phyloP scores from a whole-genome alignment of 352 stramenopile species.

The Phytophthora capsici region DNA sequence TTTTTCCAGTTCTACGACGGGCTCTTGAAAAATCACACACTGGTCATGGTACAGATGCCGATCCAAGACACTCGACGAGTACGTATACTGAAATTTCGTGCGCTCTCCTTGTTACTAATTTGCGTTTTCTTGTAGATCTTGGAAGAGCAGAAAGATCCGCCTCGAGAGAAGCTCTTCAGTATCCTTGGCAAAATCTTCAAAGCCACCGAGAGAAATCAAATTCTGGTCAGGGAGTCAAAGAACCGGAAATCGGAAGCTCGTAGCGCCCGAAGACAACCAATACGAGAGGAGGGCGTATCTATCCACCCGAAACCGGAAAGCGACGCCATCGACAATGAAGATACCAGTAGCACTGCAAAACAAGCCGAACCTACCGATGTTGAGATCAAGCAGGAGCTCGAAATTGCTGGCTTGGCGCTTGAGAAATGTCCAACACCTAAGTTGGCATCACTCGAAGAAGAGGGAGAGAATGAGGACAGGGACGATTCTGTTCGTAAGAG shows the following conservation, averaged over 20 bases:
- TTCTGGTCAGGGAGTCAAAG: conserved; percentile 25
- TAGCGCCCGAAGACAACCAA: conserved; percentile 1
- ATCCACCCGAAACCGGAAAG: conserved; percentile 12
- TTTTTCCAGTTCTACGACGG: conserved; percentile 72
- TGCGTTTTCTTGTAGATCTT: conserved; percentile 52
- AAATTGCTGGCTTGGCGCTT: conserved; percentile 9
- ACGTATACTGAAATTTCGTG: conserved; percentile 6
- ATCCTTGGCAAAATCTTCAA: conserved; percentile 81
- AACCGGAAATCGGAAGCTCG: conserved; percentile 21
- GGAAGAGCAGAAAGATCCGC: conserved; percentile 70
- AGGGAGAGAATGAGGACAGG: neutral
- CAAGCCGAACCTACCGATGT: conserved; percentile 7
- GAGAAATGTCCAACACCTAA: conserved; percentile 29
- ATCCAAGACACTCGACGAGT: conserved; percentile 80
- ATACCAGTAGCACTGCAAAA: neutral
- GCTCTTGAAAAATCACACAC: conserved; percentile 59
- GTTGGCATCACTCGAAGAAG: conserved; percentile 1
- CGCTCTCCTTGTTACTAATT: neutral
- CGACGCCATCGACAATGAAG: conserved; percentile 3
- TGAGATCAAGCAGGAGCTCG: conserved; percentile 12
- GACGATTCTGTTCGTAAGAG: conserved; percentile 23
- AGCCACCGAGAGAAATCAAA: conserved; percentile 70
- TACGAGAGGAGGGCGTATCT: neutral
- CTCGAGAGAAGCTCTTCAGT: conserved; percentile 73
- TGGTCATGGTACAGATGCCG: conserved; percentile 78